Evolutionary conservation across 192 early-diverging fungal genomes (phyloP).

Genomic region (Dimargaris verticillata): DNA sequence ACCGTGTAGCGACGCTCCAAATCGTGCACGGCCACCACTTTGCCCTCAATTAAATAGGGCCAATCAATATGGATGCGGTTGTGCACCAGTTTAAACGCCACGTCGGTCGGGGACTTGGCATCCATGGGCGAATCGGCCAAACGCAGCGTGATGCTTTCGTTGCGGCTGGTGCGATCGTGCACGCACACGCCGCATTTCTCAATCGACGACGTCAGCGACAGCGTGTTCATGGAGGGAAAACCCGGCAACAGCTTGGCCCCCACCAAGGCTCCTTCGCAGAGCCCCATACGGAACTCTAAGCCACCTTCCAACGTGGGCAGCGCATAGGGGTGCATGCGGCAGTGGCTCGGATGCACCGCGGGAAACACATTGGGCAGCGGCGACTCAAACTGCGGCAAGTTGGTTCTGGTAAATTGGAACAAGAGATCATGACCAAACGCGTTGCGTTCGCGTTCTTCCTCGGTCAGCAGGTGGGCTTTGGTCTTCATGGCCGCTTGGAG

Average conservation of each 20-base stretch:
- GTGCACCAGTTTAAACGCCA: conserved; percentile 18
- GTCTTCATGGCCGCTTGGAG: conserved; percentile 64
- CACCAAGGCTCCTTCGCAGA: conserved; percentile 41
- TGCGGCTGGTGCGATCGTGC: conserved; percentile 62
- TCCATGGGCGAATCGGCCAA: conserved; percentile 10
- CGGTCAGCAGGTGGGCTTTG: conserved; percentile 38
- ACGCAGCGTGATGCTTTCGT: conserved; percentile 25
- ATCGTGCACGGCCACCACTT: conserved; percentile 59
- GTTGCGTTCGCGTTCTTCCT: conserved; percentile 40
- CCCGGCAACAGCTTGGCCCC: conserved; percentile 55
- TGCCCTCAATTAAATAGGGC: conserved; percentile 76
- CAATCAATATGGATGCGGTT: conserved; percentile 38
- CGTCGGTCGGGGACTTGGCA: conserved; percentile 8
- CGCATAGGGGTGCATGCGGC: conserved; percentile 33
- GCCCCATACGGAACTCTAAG: conserved; percentile 32
- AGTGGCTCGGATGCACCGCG: conserved; percentile 38
- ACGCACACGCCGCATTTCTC: conserved; percentile 69
- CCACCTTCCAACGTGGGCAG: conserved; percentile 43
- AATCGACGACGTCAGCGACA: conserved; percentile 48
- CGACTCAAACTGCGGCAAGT: conserved; percentile 27
- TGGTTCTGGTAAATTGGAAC: conserved; percentile 39
- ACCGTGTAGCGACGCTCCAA: conserved; percentile 31
- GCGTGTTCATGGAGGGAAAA: conserved; percentile 77
- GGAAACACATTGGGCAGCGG: conserved; percentile 52
- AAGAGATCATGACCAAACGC: conserved; percentile 38